A percentile compares a stretch with the other conserved stretches of the same genome.
Evolutionary conservation across 176 grass and related monocot genomes (phyloP).

Genomic region (Rhynchospora pubera): DNA sequence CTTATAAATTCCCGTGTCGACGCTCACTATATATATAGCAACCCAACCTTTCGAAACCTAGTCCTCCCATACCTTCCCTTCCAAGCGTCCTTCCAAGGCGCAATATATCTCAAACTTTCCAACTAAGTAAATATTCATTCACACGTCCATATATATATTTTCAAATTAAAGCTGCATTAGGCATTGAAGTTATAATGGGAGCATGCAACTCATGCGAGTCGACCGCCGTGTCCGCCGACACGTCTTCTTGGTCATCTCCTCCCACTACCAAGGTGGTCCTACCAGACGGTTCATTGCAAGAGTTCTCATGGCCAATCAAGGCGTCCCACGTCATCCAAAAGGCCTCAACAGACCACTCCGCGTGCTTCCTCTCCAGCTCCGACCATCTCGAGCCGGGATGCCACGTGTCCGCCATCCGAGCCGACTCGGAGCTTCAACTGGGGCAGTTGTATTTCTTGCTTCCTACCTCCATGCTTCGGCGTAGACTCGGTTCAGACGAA

Average conservation of each 20-base stretch:
- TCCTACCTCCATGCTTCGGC: constrained; percentile 49
- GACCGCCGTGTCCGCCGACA: constrained; percentile 40
- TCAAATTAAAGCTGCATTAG: neutral
- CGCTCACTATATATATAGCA: constrained; percentile 2
- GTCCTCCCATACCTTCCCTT: neutral
- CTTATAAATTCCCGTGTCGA: neutral
- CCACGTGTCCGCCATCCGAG: constrained; percentile 25
- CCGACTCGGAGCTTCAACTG: constrained; percentile 54
- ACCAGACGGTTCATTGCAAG: constrained; percentile 47
- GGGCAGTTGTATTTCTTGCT: constrained; percentile 96
- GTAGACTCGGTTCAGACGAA: constrained; percentile 56
- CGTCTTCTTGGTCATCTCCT: neutral
- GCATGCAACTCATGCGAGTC: constrained; percentile 77
- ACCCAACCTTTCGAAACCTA: neutral
- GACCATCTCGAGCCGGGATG: constrained; percentile 66
- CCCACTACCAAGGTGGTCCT: constrained; percentile 53
- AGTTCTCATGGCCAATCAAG: constrained; percentile 43
- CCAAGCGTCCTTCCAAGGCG: neutral
- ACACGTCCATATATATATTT: neutral
- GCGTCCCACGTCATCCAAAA: constrained; percentile 50
- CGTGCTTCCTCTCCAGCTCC: constrained; percentile 65
- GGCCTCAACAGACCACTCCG: neutral
- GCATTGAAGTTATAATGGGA: constrained; percentile 29
- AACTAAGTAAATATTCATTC: too few species aligned
- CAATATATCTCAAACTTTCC: neutral